Evolutionary conservation across 768 basidiomycete species (phyloP).

Genomic region (Gymnopilus dilepis): DNA sequence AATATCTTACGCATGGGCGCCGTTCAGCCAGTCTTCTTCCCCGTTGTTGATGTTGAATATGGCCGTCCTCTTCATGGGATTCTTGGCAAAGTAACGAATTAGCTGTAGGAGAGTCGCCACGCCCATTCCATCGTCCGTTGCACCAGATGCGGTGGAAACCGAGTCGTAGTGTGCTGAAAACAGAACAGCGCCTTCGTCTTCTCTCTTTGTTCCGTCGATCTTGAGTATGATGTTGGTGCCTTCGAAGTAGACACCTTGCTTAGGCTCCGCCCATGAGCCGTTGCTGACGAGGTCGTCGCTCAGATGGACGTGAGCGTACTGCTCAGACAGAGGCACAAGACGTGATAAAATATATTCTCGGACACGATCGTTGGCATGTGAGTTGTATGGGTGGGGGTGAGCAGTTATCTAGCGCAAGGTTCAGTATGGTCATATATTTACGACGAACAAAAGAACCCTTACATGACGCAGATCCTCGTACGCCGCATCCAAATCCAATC

Average conservation of each 20-base stretch:
- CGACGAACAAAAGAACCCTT: slow-evolving; percentile 20
- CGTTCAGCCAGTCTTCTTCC: slow-evolving; percentile 79
- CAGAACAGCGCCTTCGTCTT: slow-evolving; percentile 6
- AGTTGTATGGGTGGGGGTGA: slow-evolving; percentile 79
- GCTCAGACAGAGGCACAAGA: slow-evolving; percentile 49
- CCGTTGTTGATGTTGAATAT: slow-evolving; percentile 89
- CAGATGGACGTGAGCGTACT: slow-evolving; percentile 49
- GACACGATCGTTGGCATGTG: slow-evolving; percentile 75
- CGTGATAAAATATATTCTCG: slow-evolving; percentile 63
- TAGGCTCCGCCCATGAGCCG: slow-evolving; percentile 46
- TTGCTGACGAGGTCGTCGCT: slow-evolving; percentile 45
- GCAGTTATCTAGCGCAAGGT: slow-evolving; percentile 54
- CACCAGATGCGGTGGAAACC: slow-evolving; percentile 75
- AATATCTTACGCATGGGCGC: slow-evolving; percentile 60
- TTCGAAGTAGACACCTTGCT: slow-evolving; percentile 58
- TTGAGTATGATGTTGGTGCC: slow-evolving; percentile 72
- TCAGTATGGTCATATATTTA: not conserved
- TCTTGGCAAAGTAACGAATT: slow-evolving; percentile 55
- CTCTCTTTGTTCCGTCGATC: slow-evolving; percentile 31
- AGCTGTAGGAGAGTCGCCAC: slow-evolving; percentile 70
- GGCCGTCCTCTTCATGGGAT: slow-evolving; percentile 61
- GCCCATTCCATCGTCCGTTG: slow-evolving; percentile 82
- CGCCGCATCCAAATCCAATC: slow-evolving; percentile 56
- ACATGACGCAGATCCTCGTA: slow-evolving; percentile 64
- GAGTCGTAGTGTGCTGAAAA: slow-evolving; percentile 82